Evolutionary conservation across 257 asterid genomes (phyloP).

Genomic region (Solanum phureja): DNA sequence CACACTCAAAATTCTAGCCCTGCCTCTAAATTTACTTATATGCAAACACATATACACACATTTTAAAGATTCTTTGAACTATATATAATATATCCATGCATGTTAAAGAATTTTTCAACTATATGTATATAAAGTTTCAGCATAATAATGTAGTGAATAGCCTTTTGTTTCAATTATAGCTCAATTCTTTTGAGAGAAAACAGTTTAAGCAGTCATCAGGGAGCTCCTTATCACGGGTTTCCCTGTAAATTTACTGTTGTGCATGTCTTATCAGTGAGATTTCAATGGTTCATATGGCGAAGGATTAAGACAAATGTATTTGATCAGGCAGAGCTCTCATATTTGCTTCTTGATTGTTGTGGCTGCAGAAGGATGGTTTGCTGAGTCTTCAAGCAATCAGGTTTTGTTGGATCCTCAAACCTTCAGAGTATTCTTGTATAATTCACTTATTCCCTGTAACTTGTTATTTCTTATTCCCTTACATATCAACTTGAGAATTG

Average conservation of each 20-base stretch:
- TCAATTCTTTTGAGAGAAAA: not conserved
- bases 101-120: not conserved
- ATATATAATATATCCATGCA: not conserved
- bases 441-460: not conserved
- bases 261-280: not conserved
- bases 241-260: not conserved
- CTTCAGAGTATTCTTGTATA: not conserved
- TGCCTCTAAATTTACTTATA: not conserved
- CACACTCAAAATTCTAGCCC: not conserved
- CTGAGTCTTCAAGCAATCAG: constrained; percentile 64
- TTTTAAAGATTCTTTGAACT: not conserved
- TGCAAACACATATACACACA: not conserved
- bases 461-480: not conserved
- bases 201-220: not conserved
- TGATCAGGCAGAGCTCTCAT: not conserved
- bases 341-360: not conserved
- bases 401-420: constrained; percentile 10
- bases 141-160: not conserved
- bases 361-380: constrained; percentile 74
- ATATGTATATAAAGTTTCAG: not conserved
- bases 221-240: not conserved
- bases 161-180: not conserved
- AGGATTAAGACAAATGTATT: not conserved
- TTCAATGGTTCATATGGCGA: not conserved
- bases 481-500: not conserved